Conservation (phyloP, 2,329 filamentous ascomycete genomes). For the Thielaviopsis ethacetica region DNA sequence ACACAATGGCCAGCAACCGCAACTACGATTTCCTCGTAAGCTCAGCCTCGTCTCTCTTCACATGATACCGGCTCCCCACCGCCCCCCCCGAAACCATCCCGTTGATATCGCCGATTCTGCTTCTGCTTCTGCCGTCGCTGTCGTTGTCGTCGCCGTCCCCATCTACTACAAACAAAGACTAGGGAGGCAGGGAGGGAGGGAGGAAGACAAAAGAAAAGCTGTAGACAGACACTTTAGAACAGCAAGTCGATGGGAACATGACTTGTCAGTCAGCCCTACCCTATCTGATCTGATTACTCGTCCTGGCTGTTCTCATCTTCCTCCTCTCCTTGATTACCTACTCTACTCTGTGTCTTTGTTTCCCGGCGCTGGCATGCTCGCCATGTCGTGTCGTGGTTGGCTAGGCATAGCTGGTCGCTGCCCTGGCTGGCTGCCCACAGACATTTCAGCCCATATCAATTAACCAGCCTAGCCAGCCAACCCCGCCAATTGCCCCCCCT, state of each 20-base stretch:
- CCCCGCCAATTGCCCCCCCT: slow-evolving; percentile 14
- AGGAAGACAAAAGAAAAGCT: too few species aligned
- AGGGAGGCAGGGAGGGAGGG: neutral
- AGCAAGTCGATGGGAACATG: neutral
- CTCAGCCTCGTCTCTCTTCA: slow-evolving; percentile 13
- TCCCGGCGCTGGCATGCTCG: neutral
- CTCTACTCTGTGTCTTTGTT: too few species aligned
- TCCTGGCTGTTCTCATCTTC: neutral
- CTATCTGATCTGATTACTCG: neutral
- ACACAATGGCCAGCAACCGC: slow-evolving; percentile 77
- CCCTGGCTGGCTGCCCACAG: neutral
- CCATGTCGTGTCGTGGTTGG: neutral
- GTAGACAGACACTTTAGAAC: neutral
- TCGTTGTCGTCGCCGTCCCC: neutral
- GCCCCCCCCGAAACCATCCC: slow-evolving; percentile 1
- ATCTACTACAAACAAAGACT: neutral
- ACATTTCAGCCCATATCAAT: neutral
- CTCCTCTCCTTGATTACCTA: neutral
- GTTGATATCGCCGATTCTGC: neutral
- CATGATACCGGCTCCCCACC: slow-evolving; percentile 8
- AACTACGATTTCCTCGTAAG: slow-evolving; percentile 97
- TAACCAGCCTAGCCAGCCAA: slow-evolving; percentile 2
- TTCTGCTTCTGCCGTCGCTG: neutral
- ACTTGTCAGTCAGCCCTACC: neutral
- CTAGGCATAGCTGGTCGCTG: neutral